Evolutionary conservation across 2,329 filamentous ascomycete genomes (phyloP).

Genomic region (Pseudohalonectria lignicola): DNA sequence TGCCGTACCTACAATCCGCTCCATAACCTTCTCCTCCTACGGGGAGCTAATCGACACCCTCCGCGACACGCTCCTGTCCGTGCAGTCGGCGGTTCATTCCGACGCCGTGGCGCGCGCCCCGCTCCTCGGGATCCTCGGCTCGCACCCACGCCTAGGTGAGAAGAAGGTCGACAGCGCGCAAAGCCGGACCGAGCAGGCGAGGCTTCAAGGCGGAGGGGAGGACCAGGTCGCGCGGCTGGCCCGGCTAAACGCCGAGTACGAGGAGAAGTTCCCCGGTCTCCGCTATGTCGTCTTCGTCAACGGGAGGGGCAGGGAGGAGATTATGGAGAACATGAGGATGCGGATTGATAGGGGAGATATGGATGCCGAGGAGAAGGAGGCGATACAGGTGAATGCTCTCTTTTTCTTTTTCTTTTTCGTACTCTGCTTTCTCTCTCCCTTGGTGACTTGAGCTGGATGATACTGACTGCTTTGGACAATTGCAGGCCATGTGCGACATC

Average conservation of each 20-base stretch:
- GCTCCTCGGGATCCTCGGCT: conserved; percentile 63
- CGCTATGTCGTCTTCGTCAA: conserved; percentile 91
- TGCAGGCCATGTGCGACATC: conserved; percentile 83
- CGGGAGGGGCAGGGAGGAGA: conserved; percentile 57
- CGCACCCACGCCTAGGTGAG: conserved; percentile 75
- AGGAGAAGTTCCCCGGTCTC: conserved; percentile 68
- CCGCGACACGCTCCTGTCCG: conserved; percentile 47
- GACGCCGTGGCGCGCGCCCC: conserved; percentile 32
- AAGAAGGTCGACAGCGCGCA: conserved; percentile 73
- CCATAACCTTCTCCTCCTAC: conserved; percentile 53
- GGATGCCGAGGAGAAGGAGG: conserved; percentile 57
- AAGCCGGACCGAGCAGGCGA: conserved; percentile 72
- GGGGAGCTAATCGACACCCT: conserved; percentile 56
- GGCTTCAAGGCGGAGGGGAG: conserved; percentile 42
- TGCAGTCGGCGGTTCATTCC: conserved; percentile 32
- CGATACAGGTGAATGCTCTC: conserved; percentile 53
- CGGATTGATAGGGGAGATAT: conserved; percentile 62
- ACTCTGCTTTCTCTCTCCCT: conserved; percentile 4
- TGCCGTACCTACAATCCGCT: conserved; percentile 54
- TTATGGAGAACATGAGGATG: conserved; percentile 72
- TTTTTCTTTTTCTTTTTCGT: conserved; percentile 3
- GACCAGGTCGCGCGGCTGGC: conserved; percentile 48
- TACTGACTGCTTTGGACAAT: conserved; percentile 12
- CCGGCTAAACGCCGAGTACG: conserved; percentile 65
- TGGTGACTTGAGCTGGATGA: conserved; percentile 1